Percentiles rank a stretch among this genome's conserved stretches.
phyloP scores from a whole-genome alignment of 345 rosid genomes.

The Draba incana region DNA sequence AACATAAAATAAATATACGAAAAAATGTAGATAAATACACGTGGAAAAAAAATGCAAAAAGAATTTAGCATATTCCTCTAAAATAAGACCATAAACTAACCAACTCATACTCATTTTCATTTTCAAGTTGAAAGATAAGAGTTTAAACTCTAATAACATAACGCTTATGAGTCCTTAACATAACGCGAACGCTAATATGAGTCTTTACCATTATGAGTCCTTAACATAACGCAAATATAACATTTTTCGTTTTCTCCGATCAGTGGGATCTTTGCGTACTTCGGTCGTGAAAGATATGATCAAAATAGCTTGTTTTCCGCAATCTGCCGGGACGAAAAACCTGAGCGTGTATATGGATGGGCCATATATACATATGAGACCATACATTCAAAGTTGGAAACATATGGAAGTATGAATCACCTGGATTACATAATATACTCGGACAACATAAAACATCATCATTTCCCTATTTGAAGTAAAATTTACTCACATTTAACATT shows the following conservation, averaged over 20 bases:
- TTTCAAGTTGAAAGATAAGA: too few species aligned
- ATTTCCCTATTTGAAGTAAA: constrained; percentile 34
- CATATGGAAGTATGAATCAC: constrained; percentile 48
- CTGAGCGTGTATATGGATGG: constrained; percentile 34
- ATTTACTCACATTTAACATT: constrained; percentile 24
- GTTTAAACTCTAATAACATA: too few species aligned
- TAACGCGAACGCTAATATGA: too few species aligned
- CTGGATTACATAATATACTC: constrained; percentile 40
- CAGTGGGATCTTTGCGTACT: constrained; percentile 11
- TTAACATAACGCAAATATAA: too few species aligned
- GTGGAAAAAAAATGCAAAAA: not conserved
- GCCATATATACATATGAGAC: constrained; percentile 38
- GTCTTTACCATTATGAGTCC: too few species aligned
- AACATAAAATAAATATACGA: too few species aligned
- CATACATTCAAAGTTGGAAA: constrained; percentile 39
- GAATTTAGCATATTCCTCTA: not conserved
- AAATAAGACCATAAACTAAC: not conserved
- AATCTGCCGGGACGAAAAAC: not conserved
- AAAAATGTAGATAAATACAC: not conserved
- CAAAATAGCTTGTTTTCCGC: not conserved
- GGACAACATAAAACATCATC: constrained; percentile 44
- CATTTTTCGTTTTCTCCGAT: not conserved
- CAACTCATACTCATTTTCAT: too few species aligned
- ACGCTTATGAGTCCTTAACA: too few species aligned
- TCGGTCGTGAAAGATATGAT: not conserved